phyloP scores from a whole-genome alignment of 768 basidiomycete species.

The Leccinum ochraceum region DNA sequence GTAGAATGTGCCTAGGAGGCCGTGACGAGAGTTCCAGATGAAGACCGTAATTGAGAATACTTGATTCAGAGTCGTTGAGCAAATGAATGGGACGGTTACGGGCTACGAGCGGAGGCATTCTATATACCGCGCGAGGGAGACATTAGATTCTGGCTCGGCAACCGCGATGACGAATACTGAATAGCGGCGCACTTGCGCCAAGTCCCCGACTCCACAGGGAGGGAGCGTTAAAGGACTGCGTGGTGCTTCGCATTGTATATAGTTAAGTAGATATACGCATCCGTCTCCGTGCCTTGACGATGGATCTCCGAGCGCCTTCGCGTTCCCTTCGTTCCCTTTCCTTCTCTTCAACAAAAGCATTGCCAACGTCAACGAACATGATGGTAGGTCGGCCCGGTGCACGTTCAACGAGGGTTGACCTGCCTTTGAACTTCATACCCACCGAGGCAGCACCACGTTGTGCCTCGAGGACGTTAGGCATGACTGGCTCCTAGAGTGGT shows the following conservation, averaged over 20 bases:
- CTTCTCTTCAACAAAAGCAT: constrained; percentile 61
- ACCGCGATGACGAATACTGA: background rate
- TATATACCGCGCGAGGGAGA: background rate
- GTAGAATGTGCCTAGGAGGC: background rate
- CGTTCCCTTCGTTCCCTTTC: constrained; percentile 52
- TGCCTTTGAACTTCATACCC: constrained; percentile 39
- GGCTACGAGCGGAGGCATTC: background rate
- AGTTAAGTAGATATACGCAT: constrained; percentile 7
- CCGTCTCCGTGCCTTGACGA: constrained; percentile 33
- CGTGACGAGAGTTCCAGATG: background rate
- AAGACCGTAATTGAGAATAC: background rate
- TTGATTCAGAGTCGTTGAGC: background rate
- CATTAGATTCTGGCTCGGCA: no score
- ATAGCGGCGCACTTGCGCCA: no score
- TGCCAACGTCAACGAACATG: constrained; percentile 74
- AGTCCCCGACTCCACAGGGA: no score
- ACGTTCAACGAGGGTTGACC: constrained; percentile 38
- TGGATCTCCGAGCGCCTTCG: constrained; percentile 49
- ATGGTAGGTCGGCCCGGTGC: constrained; percentile 53
- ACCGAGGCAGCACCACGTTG: constrained; percentile 43
- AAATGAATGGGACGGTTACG: background rate
- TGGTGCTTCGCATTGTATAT: no score
- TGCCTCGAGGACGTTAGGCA: constrained; percentile 55
- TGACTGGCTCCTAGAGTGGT: constrained; percentile 55
- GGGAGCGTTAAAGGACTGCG: no score